Evolutionary conservation across 257 asterid species (phyloP).

Genomic region (Voacanga thouarsii): DNA sequence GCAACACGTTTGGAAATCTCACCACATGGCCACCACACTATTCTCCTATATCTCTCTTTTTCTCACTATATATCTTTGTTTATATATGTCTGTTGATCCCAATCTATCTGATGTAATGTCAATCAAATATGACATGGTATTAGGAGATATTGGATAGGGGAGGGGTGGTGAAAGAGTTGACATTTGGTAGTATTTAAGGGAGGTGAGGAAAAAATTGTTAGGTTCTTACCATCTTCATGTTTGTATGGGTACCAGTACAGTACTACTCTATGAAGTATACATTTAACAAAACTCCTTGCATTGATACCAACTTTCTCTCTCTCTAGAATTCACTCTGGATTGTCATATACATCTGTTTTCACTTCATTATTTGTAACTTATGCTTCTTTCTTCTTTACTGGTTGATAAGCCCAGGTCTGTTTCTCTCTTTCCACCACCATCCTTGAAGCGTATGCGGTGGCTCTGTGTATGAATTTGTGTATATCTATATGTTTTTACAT

Average conservation of each 20-base stretch:
- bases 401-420: conserved; percentile 19
- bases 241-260: neutral
- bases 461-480: neutral
- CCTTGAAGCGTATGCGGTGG: neutral
- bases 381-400: conserved; percentile 9
- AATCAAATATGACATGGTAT: neutral
- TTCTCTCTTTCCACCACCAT: conserved; percentile 13
- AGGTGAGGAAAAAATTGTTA: conserved; percentile 8
- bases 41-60: conserved; percentile 10
- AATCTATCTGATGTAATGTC: neutral
- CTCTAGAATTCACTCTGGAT: conserved; percentile 1
- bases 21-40: no score
- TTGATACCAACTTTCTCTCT: neutral
- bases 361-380: neutral
- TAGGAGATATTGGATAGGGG: neutral
- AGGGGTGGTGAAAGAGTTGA: conserved; percentile 16
- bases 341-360: neutral
- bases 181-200: conserved; percentile 16
- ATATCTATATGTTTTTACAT: neutral
- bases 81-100: neutral
- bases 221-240: conserved; percentile 8
- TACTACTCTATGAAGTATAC: neutral
- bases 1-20: no score
- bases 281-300: neutral
- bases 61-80: neutral